Percentiles rank a stretch among this genome's conserved stretches.
Evolutionary conservation across 306 rosid species (phyloP).

Genomic region (Fagus sylvatica): DNA sequence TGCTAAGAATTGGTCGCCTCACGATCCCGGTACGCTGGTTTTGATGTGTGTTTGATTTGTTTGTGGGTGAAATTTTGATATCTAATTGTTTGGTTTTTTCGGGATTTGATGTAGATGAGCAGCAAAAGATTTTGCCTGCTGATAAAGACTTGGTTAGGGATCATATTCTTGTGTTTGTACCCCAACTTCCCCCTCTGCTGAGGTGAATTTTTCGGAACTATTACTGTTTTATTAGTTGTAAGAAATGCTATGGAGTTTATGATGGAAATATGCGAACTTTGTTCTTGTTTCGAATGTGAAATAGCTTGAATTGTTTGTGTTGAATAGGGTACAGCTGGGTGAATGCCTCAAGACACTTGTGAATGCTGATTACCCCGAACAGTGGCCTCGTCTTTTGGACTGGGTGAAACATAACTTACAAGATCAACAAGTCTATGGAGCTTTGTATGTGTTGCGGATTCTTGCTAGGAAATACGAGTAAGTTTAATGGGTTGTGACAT

Average conservation of each 20-base stretch:
- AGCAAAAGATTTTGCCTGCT: constrained; percentile 61
- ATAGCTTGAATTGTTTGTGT: constrained; percentile 10
- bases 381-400: constrained; percentile 88
- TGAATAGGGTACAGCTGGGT: constrained; percentile 85
- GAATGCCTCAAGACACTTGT: constrained; percentile 92
- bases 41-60: constrained; percentile 16
- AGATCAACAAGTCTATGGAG: constrained; percentile 87
- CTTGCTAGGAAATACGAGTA: constrained; percentile 98
- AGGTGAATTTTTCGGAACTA: constrained; percentile 50
- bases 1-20: constrained; percentile 89
- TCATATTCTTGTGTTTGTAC: constrained; percentile 75
- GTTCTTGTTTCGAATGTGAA: background rate
- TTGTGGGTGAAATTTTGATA: background rate
- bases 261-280: no score
- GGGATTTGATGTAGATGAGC: constrained; percentile 55
- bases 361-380: constrained; percentile 95
- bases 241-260: background rate
- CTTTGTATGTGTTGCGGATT: constrained; percentile 87
- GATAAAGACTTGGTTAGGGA: constrained; percentile 85
- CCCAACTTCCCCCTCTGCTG: constrained; percentile 84
- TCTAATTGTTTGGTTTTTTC: constrained; percentile 16
- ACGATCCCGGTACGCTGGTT: constrained; percentile 56
- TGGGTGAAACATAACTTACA: constrained; percentile 96
- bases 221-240: background rate
- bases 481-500: constrained; percentile 19